Conservation (phyloP, 179 eudicot species). For the Kewa caespitosa region DNA sequence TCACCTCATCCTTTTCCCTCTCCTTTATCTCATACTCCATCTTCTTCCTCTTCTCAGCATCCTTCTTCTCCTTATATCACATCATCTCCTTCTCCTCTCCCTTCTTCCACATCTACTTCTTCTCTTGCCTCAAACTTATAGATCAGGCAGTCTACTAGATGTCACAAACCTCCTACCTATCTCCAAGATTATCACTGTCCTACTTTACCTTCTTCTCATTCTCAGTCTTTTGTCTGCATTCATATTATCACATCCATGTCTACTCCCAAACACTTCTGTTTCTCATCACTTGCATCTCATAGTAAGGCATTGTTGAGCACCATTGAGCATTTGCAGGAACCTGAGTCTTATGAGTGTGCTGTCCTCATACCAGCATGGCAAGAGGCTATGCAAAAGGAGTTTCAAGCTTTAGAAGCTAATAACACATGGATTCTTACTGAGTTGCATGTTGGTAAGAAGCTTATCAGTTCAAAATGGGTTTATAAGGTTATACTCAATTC, state of each 20-base stretch:
- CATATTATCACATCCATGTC: neutral
- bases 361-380: neutral
- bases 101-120: too few species aligned
- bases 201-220: rapidly evolving
- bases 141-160: neutral
- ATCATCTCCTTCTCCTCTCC: neutral
- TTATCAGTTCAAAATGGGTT: neutral
- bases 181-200: neutral
- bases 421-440: neutral
- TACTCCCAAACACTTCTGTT: neutral
- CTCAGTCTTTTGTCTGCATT: neutral
- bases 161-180: neutral
- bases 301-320: neutral
- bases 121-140: too few species aligned
- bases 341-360: neutral
- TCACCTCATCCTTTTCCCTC: neutral
- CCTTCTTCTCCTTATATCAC: neutral
- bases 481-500: neutral
- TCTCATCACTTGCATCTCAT: neutral
- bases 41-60: neutral
- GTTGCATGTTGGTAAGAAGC: neutral
- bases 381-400: neutral
- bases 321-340: neutral
- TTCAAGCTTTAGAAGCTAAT: neutral
- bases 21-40: neutral